Percentiles rank a stretch among this genome's conserved stretches.
phyloP scores from a whole-genome alignment of 2,329 filamentous ascomycete genomes.

The Colletotrichum sp. region DNA sequence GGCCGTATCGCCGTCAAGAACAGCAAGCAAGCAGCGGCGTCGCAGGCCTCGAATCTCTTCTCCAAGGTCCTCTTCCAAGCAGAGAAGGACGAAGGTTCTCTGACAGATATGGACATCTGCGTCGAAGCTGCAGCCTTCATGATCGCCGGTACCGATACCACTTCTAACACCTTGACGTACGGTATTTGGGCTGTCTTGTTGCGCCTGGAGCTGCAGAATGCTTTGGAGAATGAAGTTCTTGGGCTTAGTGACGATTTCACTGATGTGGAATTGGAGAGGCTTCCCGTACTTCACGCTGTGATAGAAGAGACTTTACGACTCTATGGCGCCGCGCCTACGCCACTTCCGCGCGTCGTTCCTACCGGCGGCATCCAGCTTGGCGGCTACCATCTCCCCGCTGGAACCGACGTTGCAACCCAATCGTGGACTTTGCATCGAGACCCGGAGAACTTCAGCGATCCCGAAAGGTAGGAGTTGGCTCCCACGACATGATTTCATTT shows the following conservation, averaged over 20 bases:
- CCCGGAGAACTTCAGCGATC: slow-evolving; percentile 42
- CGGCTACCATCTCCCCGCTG: slow-evolving; percentile 43
- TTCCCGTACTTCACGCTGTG: slow-evolving; percentile 45
- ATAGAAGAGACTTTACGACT: slow-evolving; percentile 51
- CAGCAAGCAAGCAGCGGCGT: not conserved
- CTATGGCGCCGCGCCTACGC: slow-evolving; percentile 42
- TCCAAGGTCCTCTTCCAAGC: not conserved
- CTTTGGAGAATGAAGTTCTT: slow-evolving; percentile 38
- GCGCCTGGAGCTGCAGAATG: slow-evolving; percentile 30
- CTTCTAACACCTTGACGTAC: slow-evolving; percentile 54
- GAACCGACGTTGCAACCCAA: slow-evolving; percentile 45
- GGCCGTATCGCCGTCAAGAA: not conserved
- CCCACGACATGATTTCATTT: too few species aligned
- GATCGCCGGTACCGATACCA: slow-evolving; percentile 57
- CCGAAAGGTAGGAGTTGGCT: slow-evolving; percentile 29
- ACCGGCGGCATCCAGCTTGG: slow-evolving; percentile 40
- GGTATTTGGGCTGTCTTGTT: slow-evolving; percentile 43
- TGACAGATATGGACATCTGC: slow-evolving; percentile 34
- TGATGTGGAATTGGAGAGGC: slow-evolving; percentile 35
- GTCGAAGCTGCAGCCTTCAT: slow-evolving; percentile 50
- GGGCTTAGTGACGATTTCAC: slow-evolving; percentile 25
- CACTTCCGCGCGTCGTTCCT: slow-evolving; percentile 45
- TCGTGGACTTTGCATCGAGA: slow-evolving; percentile 52
- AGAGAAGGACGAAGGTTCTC: not conserved
- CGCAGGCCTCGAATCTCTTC: not conserved